Conservation (phyloP, 257 asterid species). For the Pogostemon cablin region DNA sequence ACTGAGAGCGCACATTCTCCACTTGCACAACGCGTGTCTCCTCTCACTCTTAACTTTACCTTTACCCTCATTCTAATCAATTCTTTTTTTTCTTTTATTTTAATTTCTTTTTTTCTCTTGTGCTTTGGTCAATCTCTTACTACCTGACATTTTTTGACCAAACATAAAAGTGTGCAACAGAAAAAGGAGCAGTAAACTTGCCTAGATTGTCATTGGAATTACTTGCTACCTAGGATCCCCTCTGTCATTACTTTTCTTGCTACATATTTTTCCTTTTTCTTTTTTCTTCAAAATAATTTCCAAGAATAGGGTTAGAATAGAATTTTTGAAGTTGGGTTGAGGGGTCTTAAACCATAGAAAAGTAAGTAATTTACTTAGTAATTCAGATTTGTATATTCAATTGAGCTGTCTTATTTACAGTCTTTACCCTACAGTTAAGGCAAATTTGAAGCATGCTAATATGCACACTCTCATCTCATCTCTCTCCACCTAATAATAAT, state of each 20-base stretch:
- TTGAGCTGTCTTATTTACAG: slow-evolving; percentile 37
- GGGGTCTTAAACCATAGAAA: too few species aligned
- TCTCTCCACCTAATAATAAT: slow-evolving; percentile 44
- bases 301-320: too few species aligned
- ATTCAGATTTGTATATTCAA: slow-evolving; percentile 40
- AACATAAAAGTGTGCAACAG: slow-evolving; percentile 42
- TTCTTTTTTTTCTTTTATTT: slow-evolving; percentile 8
- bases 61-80: slow-evolving; percentile 39
- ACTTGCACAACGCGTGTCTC: slow-evolving; percentile 42
- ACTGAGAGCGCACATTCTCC: slow-evolving; percentile 47
- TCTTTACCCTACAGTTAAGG: slow-evolving; percentile 63
- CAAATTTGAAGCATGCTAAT: slow-evolving; percentile 40
- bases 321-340: too few species aligned
- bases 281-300: neutral
- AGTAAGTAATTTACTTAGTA: too few species aligned
- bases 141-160: slow-evolving; percentile 64
- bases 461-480: slow-evolving; percentile 32
- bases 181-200: slow-evolving; percentile 38
- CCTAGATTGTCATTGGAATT: slow-evolving; percentile 37
- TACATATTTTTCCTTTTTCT: neutral
- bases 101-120: slow-evolving; percentile 18
- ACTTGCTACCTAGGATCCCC: slow-evolving; percentile 48
- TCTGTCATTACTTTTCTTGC: slow-evolving; percentile 4
- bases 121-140: slow-evolving; percentile 53
- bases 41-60: slow-evolving; percentile 35